These are phyloP conservation scores for Candida sonorensis DNA, from an alignment of 805 yeast genomes.

Conservation along the genomic window DNA sequence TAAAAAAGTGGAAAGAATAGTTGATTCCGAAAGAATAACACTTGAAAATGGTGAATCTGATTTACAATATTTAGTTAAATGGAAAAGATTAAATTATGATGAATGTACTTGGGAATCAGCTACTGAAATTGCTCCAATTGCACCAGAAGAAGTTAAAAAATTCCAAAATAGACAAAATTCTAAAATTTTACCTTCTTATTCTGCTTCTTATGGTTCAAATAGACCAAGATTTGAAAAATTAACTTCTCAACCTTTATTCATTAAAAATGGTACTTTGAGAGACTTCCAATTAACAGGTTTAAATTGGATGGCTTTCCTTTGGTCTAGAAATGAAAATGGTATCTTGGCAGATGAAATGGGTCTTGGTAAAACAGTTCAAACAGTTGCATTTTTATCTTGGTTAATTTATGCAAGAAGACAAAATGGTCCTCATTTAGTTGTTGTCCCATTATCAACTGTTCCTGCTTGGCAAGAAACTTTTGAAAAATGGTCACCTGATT, in stretches of 20 bases:
- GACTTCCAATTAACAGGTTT: constrained; percentile 97
- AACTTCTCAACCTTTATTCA: constrained; percentile 77
- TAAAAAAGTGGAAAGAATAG: constrained; percentile 83
- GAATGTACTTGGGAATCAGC: constrained; percentile 98
- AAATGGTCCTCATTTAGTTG: constrained; percentile 95
- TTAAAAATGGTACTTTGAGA: constrained; percentile 85
- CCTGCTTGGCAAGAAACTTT: constrained; percentile 99
- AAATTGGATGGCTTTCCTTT: constrained; percentile 98
- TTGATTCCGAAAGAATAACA: constrained; percentile 70
- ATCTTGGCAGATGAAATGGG: constrained; percentile 99
- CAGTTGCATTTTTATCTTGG: constrained; percentile 93
- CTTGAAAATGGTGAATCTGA: constrained; percentile 56
- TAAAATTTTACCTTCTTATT: constrained; percentile 74
- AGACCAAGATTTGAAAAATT: constrained; percentile 91
- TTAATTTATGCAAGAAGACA: constrained; percentile 90
- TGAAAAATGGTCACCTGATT: constrained; percentile 95
- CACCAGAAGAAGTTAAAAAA: constrained; percentile 77
- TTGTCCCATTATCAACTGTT: constrained; percentile 91
- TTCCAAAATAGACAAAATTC: constrained; percentile 78
- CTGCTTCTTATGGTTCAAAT: constrained; percentile 64
- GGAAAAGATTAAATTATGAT: constrained; percentile 91
- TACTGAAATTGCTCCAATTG: constrained; percentile 70
- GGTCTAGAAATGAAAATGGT: constrained; percentile 97
- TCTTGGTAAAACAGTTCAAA: constrained; percentile 94
- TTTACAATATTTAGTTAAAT: constrained; percentile 80